These are phyloP conservation scores for Stagonosporopsis tanaceti DNA, from an alignment of 2,329 filamentous ascomycete species.

Conservation along the genomic window DNA sequence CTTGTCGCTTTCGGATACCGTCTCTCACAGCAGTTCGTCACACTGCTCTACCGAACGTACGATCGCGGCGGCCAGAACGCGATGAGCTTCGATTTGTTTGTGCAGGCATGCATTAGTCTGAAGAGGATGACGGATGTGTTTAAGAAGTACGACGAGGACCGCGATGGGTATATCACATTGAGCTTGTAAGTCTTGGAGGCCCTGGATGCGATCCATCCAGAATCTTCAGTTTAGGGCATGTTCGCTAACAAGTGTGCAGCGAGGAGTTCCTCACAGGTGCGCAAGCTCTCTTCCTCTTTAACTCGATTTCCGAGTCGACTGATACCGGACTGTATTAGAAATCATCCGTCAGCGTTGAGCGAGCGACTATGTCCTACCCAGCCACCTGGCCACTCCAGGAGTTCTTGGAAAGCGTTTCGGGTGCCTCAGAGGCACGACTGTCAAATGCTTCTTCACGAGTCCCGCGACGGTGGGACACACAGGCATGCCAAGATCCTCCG, in stretches of 20 bases:
- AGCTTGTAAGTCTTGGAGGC: slow-evolving; percentile 58
- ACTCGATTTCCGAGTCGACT: slow-evolving; percentile 59
- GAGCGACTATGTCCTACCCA: not conserved
- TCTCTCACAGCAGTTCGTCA: slow-evolving; percentile 82
- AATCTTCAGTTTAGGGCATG: not conserved
- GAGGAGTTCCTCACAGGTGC: slow-evolving; percentile 64
- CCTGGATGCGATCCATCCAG: not conserved
- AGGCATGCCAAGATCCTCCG: not conserved
- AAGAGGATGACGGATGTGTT: slow-evolving; percentile 99
- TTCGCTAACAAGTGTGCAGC: slow-evolving; percentile 35
- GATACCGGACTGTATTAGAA: slow-evolving; percentile 62
- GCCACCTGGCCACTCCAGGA: not conserved
- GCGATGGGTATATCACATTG: slow-evolving; percentile 80
- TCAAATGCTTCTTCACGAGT: not conserved
- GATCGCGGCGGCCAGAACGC: slow-evolving; percentile 65
- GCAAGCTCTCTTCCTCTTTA: slow-evolving; percentile 63
- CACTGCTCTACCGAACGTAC: slow-evolving; percentile 86
- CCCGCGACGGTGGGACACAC: not conserved
- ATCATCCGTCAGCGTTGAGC: slow-evolving; percentile 50
- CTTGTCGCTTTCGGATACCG: slow-evolving; percentile 88
- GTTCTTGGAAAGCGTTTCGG: slow-evolving; percentile 2
- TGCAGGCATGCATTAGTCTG: slow-evolving; percentile 94
- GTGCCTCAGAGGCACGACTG: slow-evolving; percentile 1
- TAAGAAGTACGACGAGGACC: slow-evolving; percentile 97
- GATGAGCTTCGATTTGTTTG: slow-evolving; percentile 85